Base-by-base conservation (phyloP, 2,329 filamentous ascomycete genomes). In the Thyridium curvatum region DNA sequence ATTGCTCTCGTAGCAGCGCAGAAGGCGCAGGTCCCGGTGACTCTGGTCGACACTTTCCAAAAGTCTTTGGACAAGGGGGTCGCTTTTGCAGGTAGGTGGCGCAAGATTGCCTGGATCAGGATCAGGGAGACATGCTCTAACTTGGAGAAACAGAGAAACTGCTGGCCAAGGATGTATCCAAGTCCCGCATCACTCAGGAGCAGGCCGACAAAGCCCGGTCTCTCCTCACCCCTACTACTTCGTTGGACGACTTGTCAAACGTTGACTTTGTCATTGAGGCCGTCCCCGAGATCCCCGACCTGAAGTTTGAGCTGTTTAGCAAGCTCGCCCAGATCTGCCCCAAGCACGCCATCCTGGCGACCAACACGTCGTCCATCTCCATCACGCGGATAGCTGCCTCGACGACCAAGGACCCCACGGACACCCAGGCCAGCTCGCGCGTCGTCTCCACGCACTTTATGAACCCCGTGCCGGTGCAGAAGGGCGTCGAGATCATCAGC, bases 371-470 rank as follows among this genome's bases (percentile, higher is more conserved):
- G n/a, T 95, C 89, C 45, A 98, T 98, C 59, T 91, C 87, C 44
- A 96, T 98, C 61, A 98, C 93, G 32, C 85, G 84, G 56, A 96
- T 98, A 53, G 93, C 93, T 15, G 90, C 93, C 4, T 79, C 90
- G 9, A 91, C 91, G 1, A 84, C 81, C 18, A 71, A 72, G 40
- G 79, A 94, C 56, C 84, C 88, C 1, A 91, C 69, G 14, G 86
- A 95, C 54, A 81, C 86, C 17, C 83, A 82, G 32, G 85, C 82
- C 31, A 84, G 87, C 32, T 91, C 88, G 6, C 84, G 93, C 35
- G 93, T 98, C 9, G 80, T 98, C 40, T 88, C 87, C 37, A 97
- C 93, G 13, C 93, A 98, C 64, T 98, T 98, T 66, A 98, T 98
- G 93, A 98, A 98, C 71, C 93, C 93, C 0, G 93, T 98, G 0